phyloP scores from a whole-genome alignment of 306 rosid species.

The Hylodesmum podocarpum region DNA sequence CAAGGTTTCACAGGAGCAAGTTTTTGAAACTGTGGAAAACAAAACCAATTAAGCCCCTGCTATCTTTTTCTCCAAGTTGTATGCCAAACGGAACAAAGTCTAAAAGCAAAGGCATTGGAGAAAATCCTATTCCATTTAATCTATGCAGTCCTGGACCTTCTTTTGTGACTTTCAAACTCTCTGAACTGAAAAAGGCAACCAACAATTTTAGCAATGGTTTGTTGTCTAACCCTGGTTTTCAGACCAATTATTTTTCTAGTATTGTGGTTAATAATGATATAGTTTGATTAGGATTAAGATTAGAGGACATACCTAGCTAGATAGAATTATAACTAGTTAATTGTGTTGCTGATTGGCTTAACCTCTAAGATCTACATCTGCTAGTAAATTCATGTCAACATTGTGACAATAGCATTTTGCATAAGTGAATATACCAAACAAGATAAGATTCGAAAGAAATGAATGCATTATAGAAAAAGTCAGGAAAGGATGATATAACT shows the following conservation, averaged over 20 bases:
- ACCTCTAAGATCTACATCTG: background rate
- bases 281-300: background rate
- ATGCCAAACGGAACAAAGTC: conserved; percentile 37
- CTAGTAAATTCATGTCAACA: background rate
- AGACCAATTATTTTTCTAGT: background rate
- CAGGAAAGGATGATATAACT: background rate
- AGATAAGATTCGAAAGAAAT: background rate
- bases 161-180: conserved; percentile 47
- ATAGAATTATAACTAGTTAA: background rate
- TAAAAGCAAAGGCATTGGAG: conserved; percentile 36
- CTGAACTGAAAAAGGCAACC: conserved; percentile 62
- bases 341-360: background rate
- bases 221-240: conserved; percentile 4
- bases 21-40: conserved; percentile 49
- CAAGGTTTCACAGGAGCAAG: conserved; percentile 45
- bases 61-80: conserved; percentile 50
- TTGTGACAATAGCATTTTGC: background rate
- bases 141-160: conserved; percentile 47
- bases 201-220: conserved; percentile 60
- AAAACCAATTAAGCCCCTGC: conserved; percentile 41
- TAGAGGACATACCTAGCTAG: background rate
- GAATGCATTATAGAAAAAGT: background rate
- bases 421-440: background rate
- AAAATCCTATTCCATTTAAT: conserved; percentile 32
- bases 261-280: background rate